phyloP scores from a whole-genome alignment of 2,329 filamentous ascomycete species.

The Neofusicoccum parvum region DNA sequence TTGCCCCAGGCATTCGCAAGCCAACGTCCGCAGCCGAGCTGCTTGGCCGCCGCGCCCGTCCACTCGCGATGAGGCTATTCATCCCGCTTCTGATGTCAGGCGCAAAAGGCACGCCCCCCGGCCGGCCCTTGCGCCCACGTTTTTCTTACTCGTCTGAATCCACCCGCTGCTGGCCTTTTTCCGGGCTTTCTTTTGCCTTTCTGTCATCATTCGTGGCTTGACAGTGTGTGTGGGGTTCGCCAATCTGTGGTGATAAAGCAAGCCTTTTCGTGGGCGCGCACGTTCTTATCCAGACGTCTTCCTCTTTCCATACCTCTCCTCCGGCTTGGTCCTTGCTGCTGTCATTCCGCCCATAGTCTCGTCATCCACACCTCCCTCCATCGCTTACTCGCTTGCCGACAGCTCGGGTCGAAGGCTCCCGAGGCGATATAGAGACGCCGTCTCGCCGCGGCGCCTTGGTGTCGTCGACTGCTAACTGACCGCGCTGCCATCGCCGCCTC shows the following conservation, averaged over 20 bases:
- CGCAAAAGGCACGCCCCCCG: background rate
- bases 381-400: too few relatives aligned
- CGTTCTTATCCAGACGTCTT: too few relatives aligned
- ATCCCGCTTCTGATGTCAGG: slow-evolving; percentile 16
- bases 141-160: background rate
- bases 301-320: background rate
- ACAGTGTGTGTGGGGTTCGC: background rate
- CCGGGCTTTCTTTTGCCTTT: background rate
- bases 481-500: background rate
- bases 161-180: background rate
- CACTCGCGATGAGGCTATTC: slow-evolving; percentile 8
- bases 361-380: background rate
- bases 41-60: background rate
- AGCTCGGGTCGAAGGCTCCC: slow-evolving; percentile 1
- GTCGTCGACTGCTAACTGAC: background rate
- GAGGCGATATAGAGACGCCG: background rate
- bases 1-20: background rate
- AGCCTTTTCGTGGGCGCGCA: background rate
- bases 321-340: slow-evolving; percentile 1
- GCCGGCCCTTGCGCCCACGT: too few relatives aligned
- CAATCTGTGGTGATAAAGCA: background rate
- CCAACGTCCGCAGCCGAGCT: background rate
- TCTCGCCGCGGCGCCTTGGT: too few relatives aligned
- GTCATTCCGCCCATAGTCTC: background rate
- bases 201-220: background rate